Evolutionary conservation across 176 grass and related monocot genomes (phyloP).

Genomic region (Dendrocalamus sinicus): DNA sequence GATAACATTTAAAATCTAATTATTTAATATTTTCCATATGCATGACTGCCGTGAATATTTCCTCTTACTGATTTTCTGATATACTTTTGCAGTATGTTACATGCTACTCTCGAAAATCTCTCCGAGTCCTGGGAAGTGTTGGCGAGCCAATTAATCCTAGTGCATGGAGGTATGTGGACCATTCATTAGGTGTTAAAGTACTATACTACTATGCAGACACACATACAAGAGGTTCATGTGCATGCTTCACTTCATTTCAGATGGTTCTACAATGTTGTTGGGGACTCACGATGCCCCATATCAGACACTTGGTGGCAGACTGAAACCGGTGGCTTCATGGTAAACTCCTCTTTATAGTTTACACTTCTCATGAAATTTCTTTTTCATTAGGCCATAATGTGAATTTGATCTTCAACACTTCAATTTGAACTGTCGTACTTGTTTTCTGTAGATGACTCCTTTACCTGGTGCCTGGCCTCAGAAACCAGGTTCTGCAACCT

Average conservation of each 20-base stretch:
- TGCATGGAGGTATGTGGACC: slow-evolving; percentile 80
- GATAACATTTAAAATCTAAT: slow-evolving; percentile 19
- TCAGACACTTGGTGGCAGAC: slow-evolving; percentile 99
- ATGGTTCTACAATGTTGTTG: slow-evolving; percentile 96
- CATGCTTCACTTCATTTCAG: slow-evolving; percentile 53
- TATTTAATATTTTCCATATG: neutral
- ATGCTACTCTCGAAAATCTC: slow-evolving; percentile 79
- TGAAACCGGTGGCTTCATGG: slow-evolving; percentile 96
- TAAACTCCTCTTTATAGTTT: slow-evolving; percentile 40
- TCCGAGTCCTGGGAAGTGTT: slow-evolving; percentile 89
- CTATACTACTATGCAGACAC: slow-evolving; percentile 41
- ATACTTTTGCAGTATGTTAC: slow-evolving; percentile 79
- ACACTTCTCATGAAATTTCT: slow-evolving; percentile 25
- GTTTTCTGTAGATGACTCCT: slow-evolving; percentile 68
- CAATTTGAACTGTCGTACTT: slow-evolving; percentile 26
- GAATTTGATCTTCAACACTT: slow-evolving; percentile 7
- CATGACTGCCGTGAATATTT: neutral
- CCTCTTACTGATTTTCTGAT: slow-evolving; percentile 41
- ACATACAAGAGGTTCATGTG: slow-evolving; percentile 28
- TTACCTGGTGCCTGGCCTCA: slow-evolving; percentile 84
- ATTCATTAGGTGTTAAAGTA: slow-evolving; percentile 28
- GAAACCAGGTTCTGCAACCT: slow-evolving; percentile 83
- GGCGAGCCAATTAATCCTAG: slow-evolving; percentile 98
- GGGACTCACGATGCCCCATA: slow-evolving; percentile 85
- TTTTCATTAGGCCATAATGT: slow-evolving; percentile 14